These are phyloP conservation scores for Kandelia obovata DNA, from an alignment of 345 rosid species.

Conservation along the genomic window DNA sequence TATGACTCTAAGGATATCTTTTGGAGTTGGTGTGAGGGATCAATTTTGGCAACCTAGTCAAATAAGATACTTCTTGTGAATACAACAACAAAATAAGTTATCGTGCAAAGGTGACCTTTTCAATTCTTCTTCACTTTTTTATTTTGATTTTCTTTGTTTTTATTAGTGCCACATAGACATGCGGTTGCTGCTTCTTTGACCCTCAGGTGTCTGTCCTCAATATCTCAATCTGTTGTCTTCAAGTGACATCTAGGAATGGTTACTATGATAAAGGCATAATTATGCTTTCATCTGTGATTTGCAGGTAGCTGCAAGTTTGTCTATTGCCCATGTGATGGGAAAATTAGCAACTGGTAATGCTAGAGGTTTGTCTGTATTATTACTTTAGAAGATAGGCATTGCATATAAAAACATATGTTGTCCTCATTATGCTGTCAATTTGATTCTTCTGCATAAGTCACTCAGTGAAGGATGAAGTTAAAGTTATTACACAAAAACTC, in stretches of 20 bases:
- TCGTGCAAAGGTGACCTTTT: constrained; percentile 45
- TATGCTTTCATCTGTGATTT: constrained; percentile 14
- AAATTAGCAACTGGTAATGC: constrained; percentile 52
- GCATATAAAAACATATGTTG: constrained; percentile 45
- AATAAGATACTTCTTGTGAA: constrained; percentile 51
- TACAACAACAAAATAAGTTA: constrained; percentile 44
- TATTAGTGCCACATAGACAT: not conserved
- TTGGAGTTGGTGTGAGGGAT: constrained; percentile 60
- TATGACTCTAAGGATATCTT: constrained; percentile 44
- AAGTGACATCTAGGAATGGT: not conserved
- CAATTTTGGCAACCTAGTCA: constrained; percentile 48
- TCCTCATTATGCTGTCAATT: constrained; percentile 14
- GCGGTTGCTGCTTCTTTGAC: not conserved
- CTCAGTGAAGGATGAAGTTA: no score
- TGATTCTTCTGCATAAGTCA: not conserved
- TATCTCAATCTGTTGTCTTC: not conserved
- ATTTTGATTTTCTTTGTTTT: not conserved
- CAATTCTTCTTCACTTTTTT: not conserved
- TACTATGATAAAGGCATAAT: not conserved
- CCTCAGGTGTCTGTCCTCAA: not conserved
- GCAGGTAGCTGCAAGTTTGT: constrained; percentile 73
- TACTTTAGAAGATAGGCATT: constrained; percentile 50
- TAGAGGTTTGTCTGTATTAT: constrained; percentile 62
- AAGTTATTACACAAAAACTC: no score
- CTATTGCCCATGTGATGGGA: constrained; percentile 60